phyloP scores from a whole-genome alignment of 2,329 filamentous ascomycete species.

The Ophiosphaerella herpotricha region DNA sequence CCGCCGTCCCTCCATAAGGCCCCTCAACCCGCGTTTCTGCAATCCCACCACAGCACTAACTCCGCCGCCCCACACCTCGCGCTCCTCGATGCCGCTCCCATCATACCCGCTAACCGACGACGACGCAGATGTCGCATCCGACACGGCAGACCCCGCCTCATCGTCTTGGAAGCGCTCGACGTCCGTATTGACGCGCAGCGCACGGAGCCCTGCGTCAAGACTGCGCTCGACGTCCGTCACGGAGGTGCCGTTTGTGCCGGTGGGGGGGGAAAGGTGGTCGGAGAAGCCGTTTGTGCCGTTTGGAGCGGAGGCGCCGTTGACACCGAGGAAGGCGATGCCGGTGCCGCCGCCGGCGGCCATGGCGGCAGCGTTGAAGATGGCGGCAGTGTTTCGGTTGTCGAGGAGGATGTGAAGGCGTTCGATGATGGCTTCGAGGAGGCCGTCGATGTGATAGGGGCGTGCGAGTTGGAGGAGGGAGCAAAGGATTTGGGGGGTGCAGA shows the following conservation, averaged over 20 bases:
- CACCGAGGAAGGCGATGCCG: conserved; percentile 67
- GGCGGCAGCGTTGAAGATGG: conserved; percentile 96
- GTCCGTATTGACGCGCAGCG: conserved; percentile 58
- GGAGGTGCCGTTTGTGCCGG: conserved; percentile 7
- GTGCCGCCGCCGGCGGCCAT: conserved; percentile 96
- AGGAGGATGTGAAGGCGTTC: conserved; percentile 87
- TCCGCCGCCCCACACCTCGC: conserved; percentile 79
- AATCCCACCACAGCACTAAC: conserved; percentile 89
- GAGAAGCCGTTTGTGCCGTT: conserved; percentile 35
- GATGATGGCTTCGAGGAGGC: conserved; percentile 87
- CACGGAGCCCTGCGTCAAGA: conserved; percentile 41
- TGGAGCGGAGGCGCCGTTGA: conserved; percentile 31
- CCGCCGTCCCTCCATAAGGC: conserved; percentile 90
- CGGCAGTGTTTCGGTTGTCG: conserved; percentile 91
- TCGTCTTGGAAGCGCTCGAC: conserved; percentile 43
- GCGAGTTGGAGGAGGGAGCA: conserved; percentile 94
- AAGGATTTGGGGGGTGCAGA: conserved; percentile 93
- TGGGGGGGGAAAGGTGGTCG: conserved; percentile 2
- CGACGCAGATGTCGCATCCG: conserved; percentile 35
- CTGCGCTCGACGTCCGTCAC: conserved; percentile 27
- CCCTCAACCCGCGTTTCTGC: conserved; percentile 89
- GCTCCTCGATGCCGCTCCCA: conserved; percentile 45
- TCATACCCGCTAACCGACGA: conserved; percentile 39
- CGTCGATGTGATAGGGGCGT: conserved; percentile 90
- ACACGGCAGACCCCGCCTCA: conserved; percentile 41